Evolutionary conservation across 1,284 basidiomycete genomes (phyloP), one percentile per base, ranked within the genome.

Genomic region (Tylopilus orsonianus): DNA sequence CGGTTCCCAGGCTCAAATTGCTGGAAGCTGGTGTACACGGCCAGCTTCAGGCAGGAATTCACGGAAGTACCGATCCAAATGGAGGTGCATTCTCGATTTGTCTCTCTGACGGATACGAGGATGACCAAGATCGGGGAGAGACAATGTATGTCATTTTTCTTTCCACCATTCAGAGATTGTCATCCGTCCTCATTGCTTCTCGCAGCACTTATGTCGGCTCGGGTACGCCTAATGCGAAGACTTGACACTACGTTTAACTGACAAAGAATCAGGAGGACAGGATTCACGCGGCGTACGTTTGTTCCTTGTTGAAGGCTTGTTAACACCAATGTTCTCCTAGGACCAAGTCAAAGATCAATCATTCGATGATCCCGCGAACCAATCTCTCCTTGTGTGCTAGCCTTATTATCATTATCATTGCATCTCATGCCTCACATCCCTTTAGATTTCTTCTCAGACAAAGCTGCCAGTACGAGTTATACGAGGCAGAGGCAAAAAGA

Each of bases 31-130:
- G 58, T 2, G 48, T 66, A 1, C 64, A 66, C 18, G 44, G 36
- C 3, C 49, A 16, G 1, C 16, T 0, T 2, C 55, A 54, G 18
- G 58, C 50, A 24, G 64, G 67, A 14, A 69, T 66, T 9, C 56
- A 61, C 7, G 64, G 66, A 3, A 56, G 59, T 33, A 0, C 48
- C 5, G n/a, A 2, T 4, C 33, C 40, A 3, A 20, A 44, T 2
- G 57, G 56, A 0, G 73, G 73, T 1, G 73, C 72, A 5, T 72
- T 56, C 33, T 74, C 74, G 6, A 64, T 77, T 16, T 73, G 72
- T 7, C 34, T 75, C 8, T 73, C 72, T 8, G 68, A 61, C 3
- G 67, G 67, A 8, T 77, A 77, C 43, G 67, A 70, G 34, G 75
- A 77, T 49, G 66, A 77, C 48, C 20, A 52, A 4, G 75, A 76